phyloP scores from a whole-genome alignment of 148 eudicot genomes.

The Fallopia convolvulus region DNA sequence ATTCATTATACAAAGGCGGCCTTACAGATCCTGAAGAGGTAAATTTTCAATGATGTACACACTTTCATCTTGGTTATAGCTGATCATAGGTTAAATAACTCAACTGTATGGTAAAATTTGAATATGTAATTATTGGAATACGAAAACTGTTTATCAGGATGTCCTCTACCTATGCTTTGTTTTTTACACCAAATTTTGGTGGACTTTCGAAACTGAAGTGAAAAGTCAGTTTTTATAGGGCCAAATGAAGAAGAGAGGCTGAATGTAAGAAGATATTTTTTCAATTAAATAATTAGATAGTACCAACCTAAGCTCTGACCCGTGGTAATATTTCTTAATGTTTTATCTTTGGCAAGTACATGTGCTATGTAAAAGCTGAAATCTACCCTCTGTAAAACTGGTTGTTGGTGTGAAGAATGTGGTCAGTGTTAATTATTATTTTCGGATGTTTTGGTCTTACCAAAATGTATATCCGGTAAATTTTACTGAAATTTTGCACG shows the following conservation, averaged over 20 bases:
- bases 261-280: background rate
- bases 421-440: background rate
- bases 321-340: background rate
- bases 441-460: background rate
- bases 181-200: background rate
- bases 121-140: background rate
- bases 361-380: background rate
- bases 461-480: background rate
- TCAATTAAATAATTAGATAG: background rate
- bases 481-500: background rate
- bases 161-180: background rate
- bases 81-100: background rate
- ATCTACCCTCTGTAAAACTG: background rate
- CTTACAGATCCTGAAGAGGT: slow-evolving; percentile 95
- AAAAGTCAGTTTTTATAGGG: background rate
- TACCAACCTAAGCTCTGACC: background rate
- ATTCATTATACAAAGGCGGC: slow-evolving; percentile 92
- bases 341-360: background rate
- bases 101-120: background rate
- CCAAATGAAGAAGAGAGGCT: background rate
- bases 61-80: background rate
- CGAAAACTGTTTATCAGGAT: background rate
- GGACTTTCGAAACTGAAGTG: background rate
- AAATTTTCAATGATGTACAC: slow-evolving; percentile 3
- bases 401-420: background rate